Evolutionary conservation across 495 filamentous ascomycete species (phyloP).

Genomic region (Annulohypoxylon stygium): DNA sequence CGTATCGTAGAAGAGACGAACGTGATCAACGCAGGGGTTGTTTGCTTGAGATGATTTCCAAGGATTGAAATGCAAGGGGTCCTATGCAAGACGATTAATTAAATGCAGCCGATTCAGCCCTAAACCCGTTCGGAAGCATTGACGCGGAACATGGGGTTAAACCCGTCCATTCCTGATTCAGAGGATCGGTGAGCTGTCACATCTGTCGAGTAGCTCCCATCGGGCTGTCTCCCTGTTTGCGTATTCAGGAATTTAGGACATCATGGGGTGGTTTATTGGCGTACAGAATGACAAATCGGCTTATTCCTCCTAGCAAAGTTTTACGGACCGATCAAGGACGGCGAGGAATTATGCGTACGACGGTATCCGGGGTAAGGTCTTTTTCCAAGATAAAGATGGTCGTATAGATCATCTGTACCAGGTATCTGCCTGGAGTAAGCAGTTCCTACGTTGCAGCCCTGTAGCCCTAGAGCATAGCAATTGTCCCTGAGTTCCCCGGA

Average conservation of each 20-base stretch:
- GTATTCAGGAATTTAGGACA: constrained; percentile 22
- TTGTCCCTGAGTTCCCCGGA: constrained; percentile 15
- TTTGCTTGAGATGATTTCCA: constrained; percentile 28
- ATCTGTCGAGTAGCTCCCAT: constrained; percentile 22
- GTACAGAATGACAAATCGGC: constrained; percentile 28
- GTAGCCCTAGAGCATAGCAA: background rate
- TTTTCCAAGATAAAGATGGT: constrained; percentile 12
- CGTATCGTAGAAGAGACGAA: constrained; percentile 23
- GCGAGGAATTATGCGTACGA: constrained; percentile 14
- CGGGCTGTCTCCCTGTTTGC: constrained; percentile 18
- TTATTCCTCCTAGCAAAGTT: constrained; percentile 10
- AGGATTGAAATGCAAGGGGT: constrained; percentile 37
- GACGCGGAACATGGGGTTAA: constrained; percentile 41
- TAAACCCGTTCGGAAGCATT: constrained; percentile 44
- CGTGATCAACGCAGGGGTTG: constrained; percentile 45
- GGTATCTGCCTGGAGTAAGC: constrained; percentile 39
- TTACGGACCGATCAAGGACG: constrained; percentile 31
- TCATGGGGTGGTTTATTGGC: constrained; percentile 21
- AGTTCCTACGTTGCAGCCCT: constrained; percentile 5
- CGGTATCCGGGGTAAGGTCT: background rate
- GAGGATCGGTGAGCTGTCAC: constrained; percentile 43
- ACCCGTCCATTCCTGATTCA: constrained; percentile 36
- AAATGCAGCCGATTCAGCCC: constrained; percentile 45
- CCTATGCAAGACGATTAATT: constrained; percentile 28
- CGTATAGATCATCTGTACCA: constrained; percentile 4